Percentiles rank a stretch among this genome's conserved stretches.
Conservation (phyloP, 129 eudicot genomes). For the Centrapalus pauciflorus region DNA sequence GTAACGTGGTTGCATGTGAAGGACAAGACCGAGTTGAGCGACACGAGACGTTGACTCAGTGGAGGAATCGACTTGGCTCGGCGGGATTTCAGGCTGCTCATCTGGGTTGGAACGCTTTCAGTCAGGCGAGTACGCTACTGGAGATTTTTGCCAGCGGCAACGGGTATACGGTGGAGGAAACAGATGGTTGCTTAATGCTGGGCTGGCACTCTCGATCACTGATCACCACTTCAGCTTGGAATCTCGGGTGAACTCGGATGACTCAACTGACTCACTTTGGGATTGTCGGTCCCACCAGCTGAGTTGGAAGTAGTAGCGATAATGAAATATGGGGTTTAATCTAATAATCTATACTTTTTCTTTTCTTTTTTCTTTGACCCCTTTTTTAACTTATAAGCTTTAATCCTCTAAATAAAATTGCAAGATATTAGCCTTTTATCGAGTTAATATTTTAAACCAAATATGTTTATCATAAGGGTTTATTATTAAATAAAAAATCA, state of each 20-base stretch:
- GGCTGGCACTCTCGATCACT: slow-evolving; percentile 92
- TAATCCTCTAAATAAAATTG: too few relatives aligned
- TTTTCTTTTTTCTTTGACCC: too few relatives aligned
- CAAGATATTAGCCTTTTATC: too few relatives aligned
- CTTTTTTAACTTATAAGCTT: too few relatives aligned
- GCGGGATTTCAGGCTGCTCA: slow-evolving; percentile 68
- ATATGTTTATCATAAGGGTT: too few relatives aligned
- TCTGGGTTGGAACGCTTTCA: slow-evolving; percentile 68
- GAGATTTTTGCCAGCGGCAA: slow-evolving; percentile 74
- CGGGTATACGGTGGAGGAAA: slow-evolving; percentile 75
- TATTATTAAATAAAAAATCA: too few relatives aligned
- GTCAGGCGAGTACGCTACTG: slow-evolving; percentile 79
- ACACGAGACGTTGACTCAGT: slow-evolving; percentile 64
- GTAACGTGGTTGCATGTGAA: slow-evolving; percentile 79
- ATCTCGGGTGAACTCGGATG: slow-evolving; percentile 33
- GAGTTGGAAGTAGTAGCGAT: too few relatives aligned
- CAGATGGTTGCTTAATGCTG: slow-evolving; percentile 74
- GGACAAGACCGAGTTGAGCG: slow-evolving; percentile 72
- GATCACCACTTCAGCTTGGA: slow-evolving; percentile 88
- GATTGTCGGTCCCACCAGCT: too few relatives aligned
- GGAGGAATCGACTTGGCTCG: slow-evolving; percentile 44
- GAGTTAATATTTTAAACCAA: too few relatives aligned
- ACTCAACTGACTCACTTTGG: too few relatives aligned
- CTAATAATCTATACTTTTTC: too few relatives aligned
- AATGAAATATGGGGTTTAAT: too few relatives aligned